Base-by-base conservation (phyloP, 2,329 filamentous ascomycete genomes). In the Daldinia sp. region DNA sequence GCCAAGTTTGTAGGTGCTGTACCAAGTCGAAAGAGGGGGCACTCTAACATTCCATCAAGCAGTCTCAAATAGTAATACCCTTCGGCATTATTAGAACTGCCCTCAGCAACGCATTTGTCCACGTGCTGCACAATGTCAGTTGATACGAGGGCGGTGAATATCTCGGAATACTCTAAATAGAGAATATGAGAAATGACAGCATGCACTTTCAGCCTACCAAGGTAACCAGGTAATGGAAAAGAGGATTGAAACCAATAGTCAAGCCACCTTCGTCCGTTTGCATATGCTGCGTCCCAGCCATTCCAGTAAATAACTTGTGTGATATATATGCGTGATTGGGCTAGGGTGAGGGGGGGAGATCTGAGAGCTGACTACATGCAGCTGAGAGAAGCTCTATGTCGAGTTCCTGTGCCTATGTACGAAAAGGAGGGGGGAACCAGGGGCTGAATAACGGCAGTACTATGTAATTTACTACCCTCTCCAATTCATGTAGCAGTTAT, bases 361-460 rank as follows among this genome's bases (percentile, higher is more conserved):
- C 53, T 37, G 35, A 51, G 53, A 65, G 57, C 51, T 58, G 18
- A 51, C 63, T 60, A 57, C 50, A 61, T 65, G 57, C 63, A 57
- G 57, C 18, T 48, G 56, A 48, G 18, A 23, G 35, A 37, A 46
- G 20, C 33, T 56, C 15, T 7, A 39, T n/a, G 39, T 18, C 12
- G 23, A 30, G 15, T n/a, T 28, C 26, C 26, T 35, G 7, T 7
- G 18, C 2, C 12, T 23, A 50, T 23, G n/a, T 20, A 37, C n/a
- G 50, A 23, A 54, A 54, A 54, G 3, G 50, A 54, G 30, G 50
- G 30, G 50, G 18, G 30, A 54, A 54, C 37, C 50, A 37, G 50
- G 50, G 46, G 46, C 26, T 50, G 46, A 50, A 50, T 50, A 50
- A 50, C 28, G 26, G 7, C 46, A n/a, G 26, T 23, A 23, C 20